phyloP scores from a whole-genome alignment of 352 stramenopile species.

The Albugo candida region DNA sequence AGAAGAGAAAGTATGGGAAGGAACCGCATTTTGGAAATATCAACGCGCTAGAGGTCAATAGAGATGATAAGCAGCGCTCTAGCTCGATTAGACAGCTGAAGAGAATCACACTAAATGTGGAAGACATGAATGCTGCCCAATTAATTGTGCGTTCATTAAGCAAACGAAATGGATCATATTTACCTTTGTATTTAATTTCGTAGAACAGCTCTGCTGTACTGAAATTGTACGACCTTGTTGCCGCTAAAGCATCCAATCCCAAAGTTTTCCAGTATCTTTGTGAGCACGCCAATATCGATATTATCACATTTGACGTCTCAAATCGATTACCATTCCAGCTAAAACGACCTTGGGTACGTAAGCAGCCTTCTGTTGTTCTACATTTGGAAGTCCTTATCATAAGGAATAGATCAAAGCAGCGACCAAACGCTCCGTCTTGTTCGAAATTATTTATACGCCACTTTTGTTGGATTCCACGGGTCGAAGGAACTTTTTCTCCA shows the following conservation, averaged over 20 bases:
- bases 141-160: conserved; percentile 21
- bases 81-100: conserved; percentile 30
- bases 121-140: conserved; percentile 45
- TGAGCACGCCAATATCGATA: conserved; percentile 52
- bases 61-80: conserved; percentile 6
- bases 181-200: neutral
- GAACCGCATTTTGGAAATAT: conserved; percentile 22
- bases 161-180: neutral
- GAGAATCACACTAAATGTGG: conserved; percentile 52
- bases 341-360: conserved; percentile 45
- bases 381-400: conserved; percentile 1
- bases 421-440: conserved; percentile 48
- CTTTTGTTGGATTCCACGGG: conserved; percentile 54
- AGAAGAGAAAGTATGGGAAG: conserved; percentile 21
- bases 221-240: conserved; percentile 63
- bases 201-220: conserved; percentile 30
- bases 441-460: conserved; percentile 66
- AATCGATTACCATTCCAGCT: conserved; percentile 62
- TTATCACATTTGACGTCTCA: conserved; percentile 69
- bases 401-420: conserved; percentile 29
- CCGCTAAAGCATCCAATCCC: conserved; percentile 28
- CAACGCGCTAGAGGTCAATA: conserved; percentile 1
- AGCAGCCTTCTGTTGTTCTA: neutral
- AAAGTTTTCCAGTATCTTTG: conserved; percentile 76
- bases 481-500: conserved; percentile 74